Base-by-base conservation (phyloP, 257 asterid species). In the Ajuga chamaepitys region DNA sequence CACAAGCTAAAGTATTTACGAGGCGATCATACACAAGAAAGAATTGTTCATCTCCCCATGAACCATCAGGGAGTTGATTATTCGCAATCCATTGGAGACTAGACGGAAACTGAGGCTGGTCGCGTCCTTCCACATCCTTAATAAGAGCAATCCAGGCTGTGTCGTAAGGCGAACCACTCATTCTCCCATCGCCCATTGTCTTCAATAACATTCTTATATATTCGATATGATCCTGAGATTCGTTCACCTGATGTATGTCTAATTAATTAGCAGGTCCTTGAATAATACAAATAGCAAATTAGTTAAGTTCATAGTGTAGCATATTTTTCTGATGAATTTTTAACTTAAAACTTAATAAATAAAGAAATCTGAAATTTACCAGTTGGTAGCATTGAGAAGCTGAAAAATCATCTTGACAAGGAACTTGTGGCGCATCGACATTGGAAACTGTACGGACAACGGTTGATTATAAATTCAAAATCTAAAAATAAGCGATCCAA, bases 141-240 rank as follows among this genome's bases (percentile, higher is more conserved):
- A 52, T 52, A 5, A 52, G 58, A 22, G 58, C 58, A 25, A 52
- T 24, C 58, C 58, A 52, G 0, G 58, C 58, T 10, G 58, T 52
- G 20, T 52, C 58, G 58, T 54, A 54, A 1, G 60, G 60, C 40
- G 40, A 54, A 21, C 26, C 41, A 0, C 60, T 54, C 13, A 54
- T 54, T 54, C 40, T 13, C 21, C 40, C 40, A 7, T 54, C 87
- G 0, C 50, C 82, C 5, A 74, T 54, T 1, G 64, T 40, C 4
- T 44, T 62, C 71, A 78, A 32, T 51, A 67, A 41, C 58, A 12
- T 9, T 52, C 53, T 64, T 3, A 76, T 76, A 16, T 72, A 14
- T 1, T 32, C 52, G 2, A 80, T 28, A 1, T 4, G 12, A 4
- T 62, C 71, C 32, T 63, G 37, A 13, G 24, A 42, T 44, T 12